Evolutionary conservation across 495 filamentous ascomycete species (phyloP), one percentile per base, ranked within the genome.

Genomic region (Penicillium odoratum): DNA sequence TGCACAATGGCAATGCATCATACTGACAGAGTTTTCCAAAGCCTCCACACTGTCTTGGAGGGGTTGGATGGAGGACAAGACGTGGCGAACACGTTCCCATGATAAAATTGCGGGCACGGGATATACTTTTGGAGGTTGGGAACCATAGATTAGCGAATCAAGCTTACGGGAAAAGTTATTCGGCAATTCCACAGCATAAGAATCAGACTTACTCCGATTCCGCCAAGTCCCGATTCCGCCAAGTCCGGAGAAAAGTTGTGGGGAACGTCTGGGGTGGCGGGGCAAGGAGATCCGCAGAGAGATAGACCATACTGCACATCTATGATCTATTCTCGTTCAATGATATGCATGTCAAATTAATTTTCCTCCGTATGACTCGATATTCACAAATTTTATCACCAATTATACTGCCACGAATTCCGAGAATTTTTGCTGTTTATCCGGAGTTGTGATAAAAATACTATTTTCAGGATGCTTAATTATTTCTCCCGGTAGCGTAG

Each of bases 221-320:
- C 48, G 48, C 28, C 25, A 26, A 59, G 51, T 55, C 46, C 47
- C 58, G 58, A 51, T 11, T 25, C 48, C 48, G 48, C 28, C 25
- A 26, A 59, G 51, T 55, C 46, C 47, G 51, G 57, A 51, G 47
- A 50, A 42, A 21, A 25, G 18, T 53, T 55, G 60, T 63, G 57
- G 60, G 60, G 55, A 55, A 55, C 15, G 36, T 53, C 57, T 52
- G 55, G 60, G 51, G 52, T 51, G 33, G 49, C 53, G 58, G 58
- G 53, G 58, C 40, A 46, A 40, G 25, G 25, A 13, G 16, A 29
- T 44, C 34, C 47, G 16, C 10, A 11, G 53, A 2, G 36, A 43
- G 31, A 9, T 42, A 25, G 7, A 21, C 18, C 1, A 16, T 28
- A 15, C 21, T 8, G 15, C 38, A 40, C 21, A 40, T 40, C 15